Percentiles rank a stretch among this genome's conserved stretches.
phyloP scores from a whole-genome alignment of 1,284 basidiomycete genomes.

The Exobasidium cylindrosporum region DNA sequence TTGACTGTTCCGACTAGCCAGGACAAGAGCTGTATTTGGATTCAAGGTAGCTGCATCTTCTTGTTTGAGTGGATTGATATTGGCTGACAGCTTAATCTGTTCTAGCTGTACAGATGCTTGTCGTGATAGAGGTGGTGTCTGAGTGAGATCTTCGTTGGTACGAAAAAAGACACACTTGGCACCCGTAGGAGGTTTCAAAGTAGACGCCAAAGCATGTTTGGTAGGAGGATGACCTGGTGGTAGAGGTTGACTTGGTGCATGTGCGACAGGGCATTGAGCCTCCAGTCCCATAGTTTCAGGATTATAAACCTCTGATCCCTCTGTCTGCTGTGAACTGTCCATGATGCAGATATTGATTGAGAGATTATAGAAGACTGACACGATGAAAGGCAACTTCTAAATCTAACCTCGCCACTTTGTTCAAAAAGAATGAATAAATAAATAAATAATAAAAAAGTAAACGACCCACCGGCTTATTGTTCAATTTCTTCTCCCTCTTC shows the following conservation, averaged over 20 bases:
- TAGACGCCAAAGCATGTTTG: slow-evolving; percentile 31
- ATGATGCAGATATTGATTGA: no score
- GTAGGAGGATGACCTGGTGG: slow-evolving; percentile 53
- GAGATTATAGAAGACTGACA: no score
- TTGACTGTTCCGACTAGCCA: slow-evolving; percentile 47
- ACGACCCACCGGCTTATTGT: no score
- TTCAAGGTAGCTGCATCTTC: slow-evolving; percentile 22
- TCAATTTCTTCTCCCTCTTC: no score
- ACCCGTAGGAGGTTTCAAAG: slow-evolving; percentile 43
- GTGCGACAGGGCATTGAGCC: slow-evolving; percentile 48
- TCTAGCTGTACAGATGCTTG: slow-evolving; percentile 25
- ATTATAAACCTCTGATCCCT: no score
- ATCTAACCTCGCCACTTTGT: no score
- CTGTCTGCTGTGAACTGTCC: no score
- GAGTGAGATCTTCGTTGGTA: slow-evolving; percentile 39
- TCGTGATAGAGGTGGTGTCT: slow-evolving; percentile 42
- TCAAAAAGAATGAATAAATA: no score
- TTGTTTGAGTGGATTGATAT: slow-evolving; percentile 41
- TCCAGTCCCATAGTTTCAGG: no score
- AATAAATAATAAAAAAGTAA: no score
- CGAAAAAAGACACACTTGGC: slow-evolving; percentile 51
- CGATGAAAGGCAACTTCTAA: no score
- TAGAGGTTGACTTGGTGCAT: slow-evolving; percentile 46
- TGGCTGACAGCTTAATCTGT: slow-evolving; percentile 28
- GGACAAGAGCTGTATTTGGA: slow-evolving; percentile 39